A percentile compares a stretch with the other conserved stretches of the same genome.
phyloP scores from a whole-genome alignment of 257 asterid species.

The Leonotis leonurus region DNA sequence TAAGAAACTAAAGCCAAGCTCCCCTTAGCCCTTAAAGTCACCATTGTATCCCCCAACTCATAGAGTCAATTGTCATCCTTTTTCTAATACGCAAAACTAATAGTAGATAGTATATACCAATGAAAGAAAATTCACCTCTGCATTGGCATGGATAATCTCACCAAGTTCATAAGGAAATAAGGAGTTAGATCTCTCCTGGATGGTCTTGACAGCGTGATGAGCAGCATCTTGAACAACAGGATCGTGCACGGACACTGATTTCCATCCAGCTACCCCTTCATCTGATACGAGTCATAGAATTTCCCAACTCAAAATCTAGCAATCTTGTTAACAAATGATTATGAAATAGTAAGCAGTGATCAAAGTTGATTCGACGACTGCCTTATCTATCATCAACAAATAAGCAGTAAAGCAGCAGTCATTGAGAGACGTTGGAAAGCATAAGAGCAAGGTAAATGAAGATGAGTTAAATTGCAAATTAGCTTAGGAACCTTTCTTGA shows the following conservation, averaged over 20 bases:
- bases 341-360: not conserved
- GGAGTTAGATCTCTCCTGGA: slow-evolving; percentile 84
- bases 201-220: slow-evolving; percentile 59
- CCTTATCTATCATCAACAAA: not conserved
- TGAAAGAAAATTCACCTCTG: slow-evolving; percentile 42
- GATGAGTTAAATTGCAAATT: not conserved
- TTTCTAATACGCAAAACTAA: no score
- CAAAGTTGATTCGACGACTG: not conserved
- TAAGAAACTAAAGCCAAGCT: no score
- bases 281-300: slow-evolving; percentile 29
- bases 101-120: not conserved
- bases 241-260: slow-evolving; percentile 69
- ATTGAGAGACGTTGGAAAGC: not conserved
- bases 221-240: slow-evolving; percentile 87
- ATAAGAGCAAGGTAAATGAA: not conserved
- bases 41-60: not conserved
- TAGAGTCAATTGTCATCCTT: not conserved
- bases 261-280: slow-evolving; percentile 47
- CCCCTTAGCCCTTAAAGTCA: no score
- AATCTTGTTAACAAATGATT: no score
- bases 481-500: slow-evolving; percentile 43
- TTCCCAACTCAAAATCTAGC: no score
- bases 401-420: no score
- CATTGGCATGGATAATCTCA: slow-evolving; percentile 72
- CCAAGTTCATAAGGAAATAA: slow-evolving; percentile 59